These are phyloP conservation scores for Pinus albicaulis DNA, from an alignment of 75 land plant genomes.

Conservation along the genomic window DNA sequence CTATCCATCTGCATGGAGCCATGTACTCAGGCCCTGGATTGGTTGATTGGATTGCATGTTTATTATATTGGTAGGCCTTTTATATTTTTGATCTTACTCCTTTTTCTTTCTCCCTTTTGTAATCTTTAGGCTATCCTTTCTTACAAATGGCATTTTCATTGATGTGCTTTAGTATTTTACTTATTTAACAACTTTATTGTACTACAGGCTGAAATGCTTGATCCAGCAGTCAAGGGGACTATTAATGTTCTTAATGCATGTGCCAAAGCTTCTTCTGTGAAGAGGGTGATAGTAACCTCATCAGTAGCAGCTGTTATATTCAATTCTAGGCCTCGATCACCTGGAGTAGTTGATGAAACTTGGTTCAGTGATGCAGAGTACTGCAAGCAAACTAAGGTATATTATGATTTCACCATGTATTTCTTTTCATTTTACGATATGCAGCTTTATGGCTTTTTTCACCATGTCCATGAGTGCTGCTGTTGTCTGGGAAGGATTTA, in stretches of 20 bases:
- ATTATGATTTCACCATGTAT: background rate
- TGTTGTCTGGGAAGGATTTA: background rate
- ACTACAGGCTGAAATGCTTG: slow-evolving; percentile 69
- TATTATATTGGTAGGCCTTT: no score
- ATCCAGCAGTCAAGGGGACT: slow-evolving; percentile 87
- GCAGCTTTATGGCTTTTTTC: background rate
- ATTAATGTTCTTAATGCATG: slow-evolving; percentile 78
- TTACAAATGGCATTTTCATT: no score
- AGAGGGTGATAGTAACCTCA: slow-evolving; percentile 80
- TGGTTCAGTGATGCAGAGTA: slow-evolving; percentile 62
- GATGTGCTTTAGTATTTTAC: no score
- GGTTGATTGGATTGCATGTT: no score
- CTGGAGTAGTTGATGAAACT: slow-evolving; percentile 78
- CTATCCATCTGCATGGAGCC: no score
- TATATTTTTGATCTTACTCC: no score
- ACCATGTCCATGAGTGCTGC: background rate
- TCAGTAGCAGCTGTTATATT: slow-evolving; percentile 77
- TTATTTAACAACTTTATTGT: no score
- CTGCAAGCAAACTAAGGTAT: slow-evolving; percentile 55
- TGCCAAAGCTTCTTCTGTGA: slow-evolving; percentile 47
- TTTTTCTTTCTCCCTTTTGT: no score
- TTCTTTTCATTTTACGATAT: slow-evolving; percentile 3
- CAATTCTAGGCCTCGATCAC: slow-evolving; percentile 37
- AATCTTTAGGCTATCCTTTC: no score
- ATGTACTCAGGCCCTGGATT: no score